Evolutionary conservation across 1,284 basidiomycete species (phyloP), one percentile per base, ranked within the genome.

Genomic region (Schizopora paradoxa): DNA sequence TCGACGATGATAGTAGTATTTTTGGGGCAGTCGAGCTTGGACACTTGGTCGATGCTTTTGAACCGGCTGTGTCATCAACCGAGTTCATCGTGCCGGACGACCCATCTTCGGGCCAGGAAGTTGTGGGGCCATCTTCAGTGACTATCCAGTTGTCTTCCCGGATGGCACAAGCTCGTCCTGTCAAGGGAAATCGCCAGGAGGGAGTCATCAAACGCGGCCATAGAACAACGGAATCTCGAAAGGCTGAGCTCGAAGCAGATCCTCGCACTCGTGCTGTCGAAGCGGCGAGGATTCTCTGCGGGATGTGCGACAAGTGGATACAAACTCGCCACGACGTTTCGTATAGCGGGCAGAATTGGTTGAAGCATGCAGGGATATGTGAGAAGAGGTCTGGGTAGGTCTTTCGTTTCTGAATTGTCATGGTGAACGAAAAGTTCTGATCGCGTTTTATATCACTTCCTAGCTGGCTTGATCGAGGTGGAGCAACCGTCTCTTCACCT

Each of bases 281-380:
- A 25, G 41, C 51, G 18, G 41, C 44, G 11, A 47, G 47, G 41
- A 47, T 51, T 2, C 36, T 47, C 1, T 51, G 49, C 35, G 45
- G 25, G 10, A 47, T 51, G 41, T 51, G 49, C 23, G 45, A 44
- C 32, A 40, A 38, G n/a, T 51, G 49, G 49, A 51, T 51, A 21
- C 49, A 51, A 19, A 47, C 47, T 41, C 49, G 49, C 6, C 44
- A 41, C 14, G 49, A 51, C 29, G 45, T 51, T 26, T 28, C 49
- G 2, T 51, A 51, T 28, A 51, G 49, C 19, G 33, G 38, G 7
- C 49, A 51, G 34, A 51, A 51, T 19, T 51, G 49, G 49, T 31
- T 47, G 25, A 51, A 51, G 36, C 49, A 51, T 19, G 49, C 49
- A 5, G 49, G 41, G 6, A 51, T 47, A 18, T 51, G 49, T 29